These are phyloP conservation scores for Lignosus rhinocerotis DNA, from an alignment of 1,284 basidiomycete genomes.

Conservation along the genomic window DNA sequence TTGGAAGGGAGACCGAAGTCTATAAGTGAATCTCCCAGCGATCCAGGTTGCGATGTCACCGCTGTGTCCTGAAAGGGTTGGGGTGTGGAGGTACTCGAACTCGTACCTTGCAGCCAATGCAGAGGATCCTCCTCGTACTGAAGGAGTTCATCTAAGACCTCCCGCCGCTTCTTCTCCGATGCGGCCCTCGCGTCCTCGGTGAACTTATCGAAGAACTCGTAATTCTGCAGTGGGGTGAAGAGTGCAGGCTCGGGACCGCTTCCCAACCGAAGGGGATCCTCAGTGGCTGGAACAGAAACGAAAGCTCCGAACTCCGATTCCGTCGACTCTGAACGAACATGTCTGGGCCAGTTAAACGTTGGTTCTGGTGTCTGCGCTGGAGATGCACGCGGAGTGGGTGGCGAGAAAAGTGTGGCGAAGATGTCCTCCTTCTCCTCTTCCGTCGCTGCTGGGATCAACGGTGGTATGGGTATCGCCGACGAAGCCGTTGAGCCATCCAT, in stretches of 20 bases:
- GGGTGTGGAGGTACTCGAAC: conserved; percentile 18
- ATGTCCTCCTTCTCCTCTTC: conserved; percentile 38
- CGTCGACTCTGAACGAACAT: conserved; percentile 21
- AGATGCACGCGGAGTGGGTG: conserved; percentile 43
- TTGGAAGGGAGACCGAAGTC: conserved; percentile 20
- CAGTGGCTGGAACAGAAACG: conserved; percentile 57
- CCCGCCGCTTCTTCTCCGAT: conserved; percentile 49
- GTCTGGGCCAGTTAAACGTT: conserved; percentile 3
- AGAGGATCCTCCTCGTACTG: conserved; percentile 67
- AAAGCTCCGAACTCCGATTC: conserved; percentile 66
- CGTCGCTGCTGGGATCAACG: neutral
- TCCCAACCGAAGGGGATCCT: conserved; percentile 53
- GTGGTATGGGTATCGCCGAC: conserved; percentile 12
- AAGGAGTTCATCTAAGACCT: conserved; percentile 62
- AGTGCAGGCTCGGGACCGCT: conserved; percentile 17
- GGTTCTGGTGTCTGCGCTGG: conserved; percentile 28
- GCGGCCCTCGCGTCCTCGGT: conserved; percentile 53
- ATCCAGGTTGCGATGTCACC: neutral
- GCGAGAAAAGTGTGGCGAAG: conserved; percentile 46
- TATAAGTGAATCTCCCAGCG: conserved; percentile 11
- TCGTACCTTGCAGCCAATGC: conserved; percentile 43
- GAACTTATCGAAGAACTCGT: conserved; percentile 61
- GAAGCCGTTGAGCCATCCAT: conserved; percentile 20
- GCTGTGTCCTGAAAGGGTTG: conserved; percentile 4
- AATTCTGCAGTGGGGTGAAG: conserved; percentile 27